Evolutionary conservation across 2,329 filamentous ascomycete species (phyloP).

Genomic region (Mycosphaerelloides madeirae): DNA sequence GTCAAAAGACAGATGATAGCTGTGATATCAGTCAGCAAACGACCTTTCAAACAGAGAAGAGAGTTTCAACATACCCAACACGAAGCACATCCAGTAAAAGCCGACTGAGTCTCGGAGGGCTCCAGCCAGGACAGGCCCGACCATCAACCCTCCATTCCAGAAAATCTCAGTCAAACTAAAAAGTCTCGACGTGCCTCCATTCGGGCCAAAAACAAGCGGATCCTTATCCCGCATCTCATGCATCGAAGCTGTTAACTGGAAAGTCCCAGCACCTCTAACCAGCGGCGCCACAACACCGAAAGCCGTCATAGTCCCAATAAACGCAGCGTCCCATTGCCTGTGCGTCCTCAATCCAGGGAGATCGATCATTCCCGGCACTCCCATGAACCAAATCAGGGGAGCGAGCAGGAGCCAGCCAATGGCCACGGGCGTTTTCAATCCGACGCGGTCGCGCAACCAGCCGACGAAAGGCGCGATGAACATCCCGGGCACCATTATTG

Average conservation of each 20-base stretch:
- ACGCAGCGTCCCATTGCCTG: constrained; percentile 9
- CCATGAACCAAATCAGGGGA: constrained; percentile 16
- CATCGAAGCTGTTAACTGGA: constrained; percentile 14
- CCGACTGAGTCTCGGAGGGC: constrained; percentile 12
- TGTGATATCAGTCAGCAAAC: too few species aligned
- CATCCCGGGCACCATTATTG: constrained; percentile 17
- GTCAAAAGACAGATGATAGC: neutral
- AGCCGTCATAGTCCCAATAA: constrained; percentile 13
- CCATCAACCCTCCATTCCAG: constrained; percentile 13
- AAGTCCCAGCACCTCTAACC: constrained; percentile 15
- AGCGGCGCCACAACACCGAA: constrained; percentile 11
- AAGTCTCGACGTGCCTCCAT: constrained; percentile 13
- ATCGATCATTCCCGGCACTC: constrained; percentile 13
- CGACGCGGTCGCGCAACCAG: constrained; percentile 15
- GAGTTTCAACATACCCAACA: constrained; percentile 12
- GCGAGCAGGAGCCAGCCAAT: constrained; percentile 15
- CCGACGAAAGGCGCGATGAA: constrained; percentile 13
- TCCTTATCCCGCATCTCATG: constrained; percentile 11
- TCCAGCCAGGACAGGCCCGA: constrained; percentile 17
- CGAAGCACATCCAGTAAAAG: constrained; percentile 14
- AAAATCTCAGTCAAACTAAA: constrained; percentile 18
- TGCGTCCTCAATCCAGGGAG: constrained; percentile 12
- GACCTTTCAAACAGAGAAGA: neutral
- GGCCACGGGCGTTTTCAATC: constrained; percentile 14
- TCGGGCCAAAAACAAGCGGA: constrained; percentile 15